phyloP scores from a whole-genome alignment of 2,329 filamentous ascomycete genomes.

The Colletotrichum tropicicola region DNA sequence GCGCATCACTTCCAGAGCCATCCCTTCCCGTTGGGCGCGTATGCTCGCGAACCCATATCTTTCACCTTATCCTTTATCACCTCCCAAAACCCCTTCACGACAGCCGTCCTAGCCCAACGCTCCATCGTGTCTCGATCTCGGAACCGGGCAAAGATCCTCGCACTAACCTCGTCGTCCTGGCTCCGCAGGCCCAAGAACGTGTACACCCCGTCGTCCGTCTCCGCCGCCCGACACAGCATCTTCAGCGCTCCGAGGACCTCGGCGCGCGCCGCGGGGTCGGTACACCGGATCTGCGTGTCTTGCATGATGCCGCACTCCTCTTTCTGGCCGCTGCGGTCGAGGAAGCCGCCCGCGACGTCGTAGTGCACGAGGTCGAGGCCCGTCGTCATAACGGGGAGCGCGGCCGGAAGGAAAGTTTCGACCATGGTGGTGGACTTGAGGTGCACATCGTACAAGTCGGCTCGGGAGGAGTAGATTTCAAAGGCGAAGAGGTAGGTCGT shows the following conservation, averaged over 20 bases:
- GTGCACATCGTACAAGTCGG: constrained; percentile 35
- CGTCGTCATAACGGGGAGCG: constrained; percentile 34
- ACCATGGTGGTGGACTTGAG: constrained; percentile 34
- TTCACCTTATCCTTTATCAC: constrained; percentile 31
- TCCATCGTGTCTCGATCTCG: constrained; percentile 34
- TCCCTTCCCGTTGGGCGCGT: constrained; percentile 35
- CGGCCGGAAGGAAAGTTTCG: constrained; percentile 32
- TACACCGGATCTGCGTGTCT: constrained; percentile 32
- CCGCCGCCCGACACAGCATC: constrained; percentile 31
- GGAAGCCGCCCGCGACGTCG: constrained; percentile 33
- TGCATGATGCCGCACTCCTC: constrained; percentile 36
- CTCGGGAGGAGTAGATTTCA: constrained; percentile 32
- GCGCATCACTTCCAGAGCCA: constrained; percentile 36
- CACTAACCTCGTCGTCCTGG: constrained; percentile 33
- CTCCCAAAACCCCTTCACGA: constrained; percentile 34
- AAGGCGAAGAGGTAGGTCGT: constrained; percentile 36
- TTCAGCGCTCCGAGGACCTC: constrained; percentile 30
- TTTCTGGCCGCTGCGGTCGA: constrained; percentile 31
- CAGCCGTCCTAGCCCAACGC: constrained; percentile 21
- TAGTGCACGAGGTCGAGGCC: constrained; percentile 36
- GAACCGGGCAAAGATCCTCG: constrained; percentile 35
- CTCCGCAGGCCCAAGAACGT: constrained; percentile 34
- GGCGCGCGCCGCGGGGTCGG: constrained; percentile 15
- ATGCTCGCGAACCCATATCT: constrained; percentile 33
- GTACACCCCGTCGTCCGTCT: constrained; percentile 31